A percentile compares a stretch with the other conserved stretches of the same genome.
These are phyloP conservation scores for Aspergillus fijiensis DNA, from an alignment of 2,329 filamentous ascomycete species.

Conservation along the genomic window DNA sequence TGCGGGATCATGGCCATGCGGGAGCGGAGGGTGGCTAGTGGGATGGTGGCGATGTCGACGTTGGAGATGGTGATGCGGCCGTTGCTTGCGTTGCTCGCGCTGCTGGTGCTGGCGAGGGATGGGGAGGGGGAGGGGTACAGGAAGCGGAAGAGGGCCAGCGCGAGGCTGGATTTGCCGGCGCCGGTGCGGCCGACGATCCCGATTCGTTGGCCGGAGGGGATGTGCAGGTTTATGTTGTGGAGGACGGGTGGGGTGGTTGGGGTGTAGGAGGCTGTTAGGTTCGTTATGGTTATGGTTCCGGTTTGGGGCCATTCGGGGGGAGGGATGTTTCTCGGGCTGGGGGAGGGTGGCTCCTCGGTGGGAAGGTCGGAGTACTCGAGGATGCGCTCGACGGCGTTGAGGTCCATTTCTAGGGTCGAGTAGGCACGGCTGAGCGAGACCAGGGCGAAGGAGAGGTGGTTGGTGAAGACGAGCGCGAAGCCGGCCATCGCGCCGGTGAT, in stretches of 20 bases:
- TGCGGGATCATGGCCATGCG: slow-evolving; percentile 76
- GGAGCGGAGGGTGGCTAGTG: slow-evolving; percentile 67
- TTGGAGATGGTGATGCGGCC: slow-evolving; percentile 71
- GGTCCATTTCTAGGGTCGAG: slow-evolving; percentile 62
- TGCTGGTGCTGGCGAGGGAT: no score
- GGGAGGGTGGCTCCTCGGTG: slow-evolving; percentile 56
- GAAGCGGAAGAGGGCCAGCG: slow-evolving; percentile 75
- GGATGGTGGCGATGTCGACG: slow-evolving; percentile 70
- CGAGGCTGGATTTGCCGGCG: slow-evolving; percentile 74
- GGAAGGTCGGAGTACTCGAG: slow-evolving; percentile 70
- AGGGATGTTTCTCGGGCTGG: no score
- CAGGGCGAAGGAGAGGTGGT: neutral
- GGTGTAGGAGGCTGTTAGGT: slow-evolving; percentile 70
- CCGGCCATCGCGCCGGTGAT: slow-evolving; percentile 52
- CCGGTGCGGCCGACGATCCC: slow-evolving; percentile 78
- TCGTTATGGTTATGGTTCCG: slow-evolving; percentile 68
- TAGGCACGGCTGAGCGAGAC: neutral
- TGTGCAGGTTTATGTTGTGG: slow-evolving; percentile 65
- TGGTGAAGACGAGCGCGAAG: neutral
- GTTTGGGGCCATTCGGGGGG: slow-evolving; percentile 66
- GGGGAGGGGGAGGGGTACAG: slow-evolving; percentile 55
- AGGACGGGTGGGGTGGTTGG: slow-evolving; percentile 68
- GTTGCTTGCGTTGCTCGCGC: slow-evolving; percentile 33
- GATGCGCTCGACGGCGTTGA: slow-evolving; percentile 75
- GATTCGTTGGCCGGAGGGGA: slow-evolving; percentile 66